Base-by-base conservation (phyloP, 768 basidiomycete genomes). In the Tremella fuciformis region DNA sequence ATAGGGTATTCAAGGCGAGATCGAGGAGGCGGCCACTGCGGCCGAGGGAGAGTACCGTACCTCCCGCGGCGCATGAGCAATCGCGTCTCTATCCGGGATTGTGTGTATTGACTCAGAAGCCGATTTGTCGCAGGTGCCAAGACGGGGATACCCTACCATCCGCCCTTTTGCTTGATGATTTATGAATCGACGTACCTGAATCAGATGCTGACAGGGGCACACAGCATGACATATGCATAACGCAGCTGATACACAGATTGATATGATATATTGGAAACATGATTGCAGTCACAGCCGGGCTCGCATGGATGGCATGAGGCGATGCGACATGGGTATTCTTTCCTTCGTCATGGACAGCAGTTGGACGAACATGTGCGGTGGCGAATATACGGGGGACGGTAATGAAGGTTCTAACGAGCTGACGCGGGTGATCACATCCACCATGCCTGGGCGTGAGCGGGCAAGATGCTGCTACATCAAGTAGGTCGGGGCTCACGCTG, bases 11-110 rank as follows among this genome's bases (percentile, higher is more conserved):
- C 90, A 93, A 75, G 89, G 88, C 50, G 91, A 96, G 76, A 88
- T 97, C 49, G 93, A 96, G 64, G 92, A 97, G 66, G 82, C 94
- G 65, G 87, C 86, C 59, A 87, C 92, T 34, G 89, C 90, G 47
- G 91, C 93, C 0, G 93, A 97, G 78, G 90, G 89, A 58, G 90
- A 93, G 75, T 97, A 94, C 81, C 88, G 93, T 86, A 60, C 63
- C 19, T 73, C 72, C n/a, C 63, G 75, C 48, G 75, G 74, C 34
- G 70, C 73, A 37, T 75, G 67, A 47, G 39, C 13, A 46, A 6
- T 46, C n/a, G 42, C n/a, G 4, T 18, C 22, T 46, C 42, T 46
- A 22, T 46, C 42, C 42, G 22, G 42, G 42, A 4, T 46, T 22
- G 42, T 46, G 29, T 34, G 29, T 34, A 34, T 34, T 6, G 29